A percentile compares a stretch with the other conserved stretches of the same genome.
Evolutionary conservation across 441 rosid species (phyloP).

Genomic region (Eutrema salsugineum): DNA sequence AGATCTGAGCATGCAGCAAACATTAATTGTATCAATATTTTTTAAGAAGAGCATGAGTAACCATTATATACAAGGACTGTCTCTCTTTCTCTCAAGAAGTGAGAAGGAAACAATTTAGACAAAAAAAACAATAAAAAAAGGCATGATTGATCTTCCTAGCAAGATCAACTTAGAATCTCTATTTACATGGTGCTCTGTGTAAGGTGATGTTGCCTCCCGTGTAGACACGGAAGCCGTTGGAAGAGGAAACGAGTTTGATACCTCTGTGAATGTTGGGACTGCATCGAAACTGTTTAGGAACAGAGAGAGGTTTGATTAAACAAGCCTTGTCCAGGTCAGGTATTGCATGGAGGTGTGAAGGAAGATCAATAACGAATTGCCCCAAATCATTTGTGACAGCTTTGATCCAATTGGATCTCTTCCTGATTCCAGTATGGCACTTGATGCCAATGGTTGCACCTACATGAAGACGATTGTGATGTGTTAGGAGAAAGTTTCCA

Average conservation of each 20-base stretch:
- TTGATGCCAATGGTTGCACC: constrained; percentile 57
- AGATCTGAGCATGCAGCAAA: neutral
- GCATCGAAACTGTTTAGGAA: constrained; percentile 50
- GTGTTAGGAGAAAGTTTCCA: too few relatives aligned
- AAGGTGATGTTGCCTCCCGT: constrained; percentile 52
- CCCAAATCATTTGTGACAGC: constrained; percentile 66
- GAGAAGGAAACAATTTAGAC: constrained; percentile 27
- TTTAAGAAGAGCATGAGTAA: neutral
- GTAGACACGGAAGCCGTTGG: constrained; percentile 56
- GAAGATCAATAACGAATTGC: constrained; percentile 70
- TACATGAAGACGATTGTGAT: constrained; percentile 15
- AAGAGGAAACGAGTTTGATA: constrained; percentile 38
- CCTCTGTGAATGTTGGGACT: constrained; percentile 37
- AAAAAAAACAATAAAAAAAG: neutral
- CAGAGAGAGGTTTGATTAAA: constrained; percentile 35
- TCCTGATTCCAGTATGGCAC: constrained; percentile 38
- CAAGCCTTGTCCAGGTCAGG: constrained; percentile 54
- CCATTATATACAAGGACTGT: constrained; percentile 7
- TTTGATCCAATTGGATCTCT: constrained; percentile 26
- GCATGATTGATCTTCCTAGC: constrained; percentile 3
- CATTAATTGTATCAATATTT: neutral
- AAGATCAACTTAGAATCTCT: neutral
- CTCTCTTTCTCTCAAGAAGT: constrained; percentile 30
- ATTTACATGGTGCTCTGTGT: constrained; percentile 33
- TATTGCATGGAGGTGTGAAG: constrained; percentile 71